Evolutionary conservation across 768 basidiomycete genomes (phyloP), one percentile per base, ranked within the genome.

Genomic region (Amylocystis lapponica): DNA sequence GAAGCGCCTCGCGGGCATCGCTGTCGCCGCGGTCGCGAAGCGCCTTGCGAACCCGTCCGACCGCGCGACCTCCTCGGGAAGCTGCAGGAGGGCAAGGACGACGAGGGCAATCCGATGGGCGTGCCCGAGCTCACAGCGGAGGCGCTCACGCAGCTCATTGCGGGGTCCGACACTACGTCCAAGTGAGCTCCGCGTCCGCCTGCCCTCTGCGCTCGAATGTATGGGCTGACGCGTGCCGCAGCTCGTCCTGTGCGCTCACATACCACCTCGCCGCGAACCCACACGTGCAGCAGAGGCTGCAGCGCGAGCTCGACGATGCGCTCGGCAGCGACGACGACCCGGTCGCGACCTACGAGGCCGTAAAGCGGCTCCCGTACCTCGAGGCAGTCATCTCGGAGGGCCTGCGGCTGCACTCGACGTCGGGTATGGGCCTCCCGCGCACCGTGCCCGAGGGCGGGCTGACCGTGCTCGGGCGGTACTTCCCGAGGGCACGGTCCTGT

Each of bases 141-240:
- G 66, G 84, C 86, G 34, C 63, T 88, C 16, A 91, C 90, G 1
- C 78, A 91, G 36, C 72, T 93, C 14, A 91, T 93, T 50, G 89
- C 89, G 5, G 91, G 91, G 1, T 86, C 84, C 3, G 92, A 96
- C 55, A 96, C 92, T 1, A 95, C 93, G 0, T 92, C 91, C 35
- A 96, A 95, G 87, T 89, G 52, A 47, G 81, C 45, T 31, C 21
- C 57, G 13, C n/a, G 32, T 27, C 29, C 16, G n/a, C n/a, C 12
- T 3, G 20, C 32, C 26, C 21, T 25, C 20, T 2, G 5, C 14
- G 16, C 27, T 39, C 25, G 27, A 43, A 16, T 14, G 17, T 10
- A n/a, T 20, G 23, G 12, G 19, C 36, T 45, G 29, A 36, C 21
- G 19, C 4, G 4, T 11, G 26, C 22, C 31, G 14, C 46, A 91